Conservation (phyloP, 2,329 filamentous ascomycete genomes). For the Microascus cirrosus region DNA sequence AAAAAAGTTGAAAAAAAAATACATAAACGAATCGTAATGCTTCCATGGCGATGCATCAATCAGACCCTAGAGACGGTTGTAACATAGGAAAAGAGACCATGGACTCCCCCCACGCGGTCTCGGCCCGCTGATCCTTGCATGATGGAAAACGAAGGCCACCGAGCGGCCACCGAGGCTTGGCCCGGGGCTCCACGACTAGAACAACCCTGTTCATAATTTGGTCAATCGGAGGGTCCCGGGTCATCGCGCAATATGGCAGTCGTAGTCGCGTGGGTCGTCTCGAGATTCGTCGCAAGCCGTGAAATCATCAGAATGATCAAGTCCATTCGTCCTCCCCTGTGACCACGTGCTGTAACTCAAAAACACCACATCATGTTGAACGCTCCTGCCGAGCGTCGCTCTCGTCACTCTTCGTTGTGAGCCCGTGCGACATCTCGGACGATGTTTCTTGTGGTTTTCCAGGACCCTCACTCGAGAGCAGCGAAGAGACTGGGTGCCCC, state of each 20-base stretch:
- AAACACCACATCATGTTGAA: not conserved
- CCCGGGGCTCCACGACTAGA: not conserved
- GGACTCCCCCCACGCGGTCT: not conserved
- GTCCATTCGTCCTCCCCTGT: not conserved
- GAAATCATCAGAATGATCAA: not conserved
- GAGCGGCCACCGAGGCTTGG: not conserved
- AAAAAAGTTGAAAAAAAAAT: not conserved
- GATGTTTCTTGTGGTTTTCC: conserved; percentile 3
- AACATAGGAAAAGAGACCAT: not conserved
- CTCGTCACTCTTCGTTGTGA: conserved; percentile 9
- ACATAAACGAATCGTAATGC: not conserved
- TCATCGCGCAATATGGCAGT: not conserved
- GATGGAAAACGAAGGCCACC: not conserved
- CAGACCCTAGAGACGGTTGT: not conserved
- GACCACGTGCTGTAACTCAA: not conserved
- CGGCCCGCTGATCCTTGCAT: not conserved
- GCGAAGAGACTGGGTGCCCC: conserved; percentile 29
- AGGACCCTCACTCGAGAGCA: conserved; percentile 27
- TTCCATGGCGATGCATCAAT: not conserved
- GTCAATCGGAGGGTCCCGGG: not conserved
- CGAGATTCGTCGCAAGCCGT: not conserved
- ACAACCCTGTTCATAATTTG: not conserved
- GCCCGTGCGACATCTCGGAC: conserved; percentile 4
- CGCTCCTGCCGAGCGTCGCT: conserved; percentile 2
- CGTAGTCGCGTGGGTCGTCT: not conserved